These are phyloP conservation scores for Wilcoxina mikolae DNA, from an alignment of 495 filamentous ascomycete genomes.

Conservation along the genomic window DNA sequence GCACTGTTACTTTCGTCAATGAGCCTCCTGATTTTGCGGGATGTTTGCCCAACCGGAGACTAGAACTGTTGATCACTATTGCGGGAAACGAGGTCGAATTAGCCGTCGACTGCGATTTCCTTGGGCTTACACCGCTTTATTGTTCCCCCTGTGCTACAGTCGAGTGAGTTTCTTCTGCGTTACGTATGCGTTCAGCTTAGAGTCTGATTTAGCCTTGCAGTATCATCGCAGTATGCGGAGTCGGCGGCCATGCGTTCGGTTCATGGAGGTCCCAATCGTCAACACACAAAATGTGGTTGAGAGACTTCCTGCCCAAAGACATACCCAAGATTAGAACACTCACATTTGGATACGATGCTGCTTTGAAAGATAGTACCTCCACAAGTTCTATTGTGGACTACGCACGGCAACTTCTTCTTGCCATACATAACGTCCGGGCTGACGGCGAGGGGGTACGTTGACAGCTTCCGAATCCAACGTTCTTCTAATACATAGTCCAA, in stretches of 20 bases:
- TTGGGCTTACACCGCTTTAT: conserved; percentile 10
- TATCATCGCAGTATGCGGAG: conserved; percentile 1
- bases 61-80: background rate
- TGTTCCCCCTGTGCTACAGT: background rate
- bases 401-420: background rate
- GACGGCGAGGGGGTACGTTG: background rate
- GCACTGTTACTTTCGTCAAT: background rate
- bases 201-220: background rate
- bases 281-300: conserved; percentile 7
- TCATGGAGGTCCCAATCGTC: conserved; percentile 5
- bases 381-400: background rate
- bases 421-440: too few species aligned
- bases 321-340: background rate
- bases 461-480: background rate
- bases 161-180: conserved; percentile 1
- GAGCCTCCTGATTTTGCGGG: background rate
- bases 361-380: background rate
- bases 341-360: conserved; percentile 11
- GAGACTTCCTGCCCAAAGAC: conserved; percentile 7
- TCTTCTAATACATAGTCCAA: too few species aligned
- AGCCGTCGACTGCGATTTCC: conserved; percentile 6
- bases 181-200: background rate
- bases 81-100: background rate
- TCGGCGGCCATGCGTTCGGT: conserved; percentile 8
- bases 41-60: background rate